These are phyloP conservation scores for Lasiodiplodia theobromae DNA, from an alignment of 2,329 filamentous ascomycete genomes.

Conservation along the genomic window DNA sequence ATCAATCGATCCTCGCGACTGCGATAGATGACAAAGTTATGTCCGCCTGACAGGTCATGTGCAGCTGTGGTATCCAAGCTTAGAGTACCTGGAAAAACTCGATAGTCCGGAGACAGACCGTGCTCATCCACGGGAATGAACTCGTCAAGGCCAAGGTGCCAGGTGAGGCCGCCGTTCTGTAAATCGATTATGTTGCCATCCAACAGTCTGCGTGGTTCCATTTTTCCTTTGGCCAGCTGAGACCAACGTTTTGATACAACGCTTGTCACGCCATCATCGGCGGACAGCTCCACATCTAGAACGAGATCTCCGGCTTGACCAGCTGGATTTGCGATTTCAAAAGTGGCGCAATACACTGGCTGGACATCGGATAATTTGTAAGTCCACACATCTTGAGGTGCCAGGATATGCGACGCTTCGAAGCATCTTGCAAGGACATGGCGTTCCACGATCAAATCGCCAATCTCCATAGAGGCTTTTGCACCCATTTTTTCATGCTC, in stretches of 20 bases:
- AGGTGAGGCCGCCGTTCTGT: slow-evolving; percentile 8
- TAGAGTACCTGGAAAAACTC: slow-evolving; percentile 1
- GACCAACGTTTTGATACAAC: slow-evolving; percentile 11
- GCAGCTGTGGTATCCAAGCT: slow-evolving; percentile 3
- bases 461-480: slow-evolving; percentile 11
- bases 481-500: not conserved
- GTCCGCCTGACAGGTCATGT: not conserved
- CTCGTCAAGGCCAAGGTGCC: slow-evolving; percentile 13
- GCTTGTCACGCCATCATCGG: not conserved
- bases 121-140: not conserved
- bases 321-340: slow-evolving; percentile 12
- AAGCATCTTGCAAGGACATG: slow-evolving; percentile 14
- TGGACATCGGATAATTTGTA: slow-evolving; percentile 1
- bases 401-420: slow-evolving; percentile 5
- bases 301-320: not conserved
- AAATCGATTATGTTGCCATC: slow-evolving; percentile 19
- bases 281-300: slow-evolving; percentile 7
- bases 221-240: not conserved
- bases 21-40: not conserved
- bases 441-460: slow-evolving; percentile 8
- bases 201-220: not conserved
- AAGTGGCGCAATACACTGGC: slow-evolving; percentile 21
- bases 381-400: not conserved
- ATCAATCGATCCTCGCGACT: not conserved
- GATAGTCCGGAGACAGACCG: not conserved